Conservation (phyloP, 129 eudicot genomes). For the sunflower (Helianthus annuus) region DNA sequence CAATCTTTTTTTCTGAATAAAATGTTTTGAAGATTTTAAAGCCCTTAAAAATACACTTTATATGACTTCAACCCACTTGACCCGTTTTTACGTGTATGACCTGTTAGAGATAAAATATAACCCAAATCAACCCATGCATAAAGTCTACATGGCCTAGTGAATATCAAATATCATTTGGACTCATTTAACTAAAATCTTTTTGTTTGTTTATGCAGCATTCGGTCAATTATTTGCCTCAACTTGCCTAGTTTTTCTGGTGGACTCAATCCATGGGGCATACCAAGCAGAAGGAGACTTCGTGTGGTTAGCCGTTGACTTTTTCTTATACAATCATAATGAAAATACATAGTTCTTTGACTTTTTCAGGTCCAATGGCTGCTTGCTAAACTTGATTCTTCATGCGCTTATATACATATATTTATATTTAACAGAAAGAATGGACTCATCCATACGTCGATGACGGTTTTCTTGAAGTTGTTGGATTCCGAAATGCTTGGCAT, state of each 20-base stretch:
- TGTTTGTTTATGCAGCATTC: constrained; percentile 52
- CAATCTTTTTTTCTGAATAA: neutral
- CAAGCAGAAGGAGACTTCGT: constrained; percentile 54
- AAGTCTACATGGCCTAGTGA: neutral
- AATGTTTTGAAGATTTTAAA: neutral
- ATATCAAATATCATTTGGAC: neutral
- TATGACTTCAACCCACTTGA: neutral
- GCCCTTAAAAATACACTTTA: neutral
- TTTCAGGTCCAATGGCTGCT: constrained; percentile 9
- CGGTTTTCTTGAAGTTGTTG: constrained; percentile 85
- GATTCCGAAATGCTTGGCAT: constrained; percentile 98
- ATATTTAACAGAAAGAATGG: constrained; percentile 52
- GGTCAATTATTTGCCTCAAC: constrained; percentile 86
- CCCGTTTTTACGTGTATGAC: neutral
- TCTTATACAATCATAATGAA: neutral
- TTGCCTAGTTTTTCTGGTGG: constrained; percentile 97
- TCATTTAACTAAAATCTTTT: neutral
- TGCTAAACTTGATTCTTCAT: neutral
- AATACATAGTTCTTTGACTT: neutral
- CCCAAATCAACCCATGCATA: no score
- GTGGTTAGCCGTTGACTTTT: constrained; percentile 40
- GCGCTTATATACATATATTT: neutral
- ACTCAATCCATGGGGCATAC: constrained; percentile 89
- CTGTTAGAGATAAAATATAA: neutral
- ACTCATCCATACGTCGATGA: constrained; percentile 82